These are phyloP conservation scores for Wallacemonas sp. DNA, from an alignment of 208 protist genomes.

Conservation along the genomic window DNA sequence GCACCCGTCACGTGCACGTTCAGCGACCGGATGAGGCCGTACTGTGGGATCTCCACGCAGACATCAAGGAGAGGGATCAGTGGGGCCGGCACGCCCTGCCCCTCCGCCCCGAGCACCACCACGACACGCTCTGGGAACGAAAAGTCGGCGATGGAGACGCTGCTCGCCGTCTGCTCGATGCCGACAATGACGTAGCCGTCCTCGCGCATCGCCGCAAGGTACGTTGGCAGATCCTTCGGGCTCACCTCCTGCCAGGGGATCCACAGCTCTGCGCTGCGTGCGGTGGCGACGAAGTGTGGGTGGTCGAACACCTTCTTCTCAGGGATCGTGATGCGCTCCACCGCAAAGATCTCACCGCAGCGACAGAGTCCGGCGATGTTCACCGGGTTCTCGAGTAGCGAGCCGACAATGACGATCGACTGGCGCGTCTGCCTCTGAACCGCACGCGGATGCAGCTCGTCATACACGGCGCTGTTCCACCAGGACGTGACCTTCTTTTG, in stretches of 20 bases:
- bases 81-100: slow-evolving; percentile 85
- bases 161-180: slow-evolving; percentile 89
- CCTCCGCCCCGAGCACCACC: slow-evolving; percentile 87
- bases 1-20: slow-evolving; percentile 93
- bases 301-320: slow-evolving; percentile 81
- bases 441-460: slow-evolving; percentile 86
- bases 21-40: slow-evolving; percentile 87
- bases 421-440: slow-evolving; percentile 50
- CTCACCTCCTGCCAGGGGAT: slow-evolving; percentile 79
- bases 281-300: slow-evolving; percentile 86
- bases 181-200: slow-evolving; percentile 88
- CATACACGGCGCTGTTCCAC: slow-evolving; percentile 87
- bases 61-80: slow-evolving; percentile 80
- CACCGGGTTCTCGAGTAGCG: slow-evolving; percentile 85
- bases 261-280: slow-evolving; percentile 90
- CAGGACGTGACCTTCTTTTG: slow-evolving; percentile 90
- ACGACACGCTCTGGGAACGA: slow-evolving; percentile 65
- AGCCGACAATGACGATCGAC: slow-evolving; percentile 81
- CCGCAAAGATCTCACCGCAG: slow-evolving; percentile 88
- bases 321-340: slow-evolving; percentile 77
- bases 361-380: slow-evolving; percentile 90
- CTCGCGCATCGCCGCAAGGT: slow-evolving; percentile 56
- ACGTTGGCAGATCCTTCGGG: slow-evolving; percentile 49
- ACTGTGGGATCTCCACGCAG: slow-evolving; percentile 93
- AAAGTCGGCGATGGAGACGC: slow-evolving; percentile 73